Evolutionary conservation across 805 yeast genomes (phyloP), one percentile per base, ranked within the genome.

Genomic region (Sugiyamaella valdiviana): DNA sequence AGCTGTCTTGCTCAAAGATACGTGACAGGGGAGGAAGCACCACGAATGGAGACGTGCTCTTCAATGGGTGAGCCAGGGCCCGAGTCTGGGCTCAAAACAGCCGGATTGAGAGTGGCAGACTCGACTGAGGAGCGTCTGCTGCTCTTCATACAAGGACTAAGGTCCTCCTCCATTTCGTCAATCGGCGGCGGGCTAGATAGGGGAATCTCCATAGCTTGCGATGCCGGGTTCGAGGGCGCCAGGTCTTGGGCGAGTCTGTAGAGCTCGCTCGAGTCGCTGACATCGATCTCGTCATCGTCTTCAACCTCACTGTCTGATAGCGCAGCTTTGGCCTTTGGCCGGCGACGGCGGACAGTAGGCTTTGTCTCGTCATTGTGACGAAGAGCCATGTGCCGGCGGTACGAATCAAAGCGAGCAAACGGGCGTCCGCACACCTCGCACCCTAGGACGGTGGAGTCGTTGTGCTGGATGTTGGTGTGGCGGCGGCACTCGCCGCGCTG

Each of bases 401-500:
- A 51, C 14, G 69, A 60, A 44, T 70, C 74, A 41, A 54, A 51
- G 15, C 68, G 56, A 9, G 57, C 53, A 51, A 63, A 63, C 17
- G 37, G 23, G 51, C 60, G 59, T 24, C 47, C 39, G 42, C 66
- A 63, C 32, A 36, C 38, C 48, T 45, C 42, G 53, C 43, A 49
- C 67, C 60, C 24, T 43, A 40, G 39, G 10, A 45, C 55, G 24
- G 36, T 50, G 26, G 53, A 51, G 10, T 45, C 46, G 22, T 39
- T 26, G 21, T 66, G 62, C 59, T 64, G 56, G 53, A 52, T 46
- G 56, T 58, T 51, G 44, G 53, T 46, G 51, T 70, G 74, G 3
- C 74, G 58, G 26, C 57, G 56, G 46, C 69, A 56, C 55, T 70
- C 74, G 48, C 68, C 58, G 16, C 60, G 54, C 49, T 62, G 65